Percentiles rank a stretch among this genome's conserved stretches.
Evolutionary conservation across 176 grass and related monocot species (phyloP).

Genomic region (Luzula sylvatica): DNA sequence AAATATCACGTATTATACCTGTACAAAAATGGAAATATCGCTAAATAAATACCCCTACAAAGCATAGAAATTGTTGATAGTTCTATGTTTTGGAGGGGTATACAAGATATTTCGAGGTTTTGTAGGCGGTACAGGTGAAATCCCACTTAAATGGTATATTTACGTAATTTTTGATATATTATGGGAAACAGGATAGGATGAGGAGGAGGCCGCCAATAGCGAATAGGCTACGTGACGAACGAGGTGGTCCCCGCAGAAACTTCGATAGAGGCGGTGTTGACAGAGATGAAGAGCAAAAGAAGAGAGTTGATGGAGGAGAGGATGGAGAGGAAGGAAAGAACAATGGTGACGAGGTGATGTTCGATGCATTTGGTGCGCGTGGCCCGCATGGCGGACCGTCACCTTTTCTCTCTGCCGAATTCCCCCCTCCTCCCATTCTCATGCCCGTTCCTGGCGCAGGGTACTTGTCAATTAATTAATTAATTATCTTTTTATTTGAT

Average conservation of each 20-base stretch:
- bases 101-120: too few species aligned
- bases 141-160: too few species aligned
- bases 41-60: too few species aligned
- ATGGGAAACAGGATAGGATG: constrained; percentile 44
- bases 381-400: constrained; percentile 32
- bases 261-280: constrained; percentile 54
- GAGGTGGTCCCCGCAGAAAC: constrained; percentile 50
- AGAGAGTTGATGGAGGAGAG: constrained; percentile 41
- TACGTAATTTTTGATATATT: too few species aligned
- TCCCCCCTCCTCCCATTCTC: constrained; percentile 73
- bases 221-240: constrained; percentile 57
- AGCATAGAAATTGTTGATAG: too few species aligned
- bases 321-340: constrained; percentile 30
- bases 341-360: constrained; percentile 54
- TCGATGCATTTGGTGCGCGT: constrained; percentile 60
- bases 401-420: constrained; percentile 74
- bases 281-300: constrained; percentile 44
- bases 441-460: constrained; percentile 97
- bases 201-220: constrained; percentile 49
- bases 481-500: not conserved
- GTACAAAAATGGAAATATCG: too few species aligned
- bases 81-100: too few species aligned
- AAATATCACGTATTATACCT: too few species aligned
- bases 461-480: constrained; percentile 33
- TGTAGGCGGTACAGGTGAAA: too few species aligned